Base-by-base conservation (phyloP, 352 stramenopile genomes). In the Elongisporangium anandrum region DNA sequence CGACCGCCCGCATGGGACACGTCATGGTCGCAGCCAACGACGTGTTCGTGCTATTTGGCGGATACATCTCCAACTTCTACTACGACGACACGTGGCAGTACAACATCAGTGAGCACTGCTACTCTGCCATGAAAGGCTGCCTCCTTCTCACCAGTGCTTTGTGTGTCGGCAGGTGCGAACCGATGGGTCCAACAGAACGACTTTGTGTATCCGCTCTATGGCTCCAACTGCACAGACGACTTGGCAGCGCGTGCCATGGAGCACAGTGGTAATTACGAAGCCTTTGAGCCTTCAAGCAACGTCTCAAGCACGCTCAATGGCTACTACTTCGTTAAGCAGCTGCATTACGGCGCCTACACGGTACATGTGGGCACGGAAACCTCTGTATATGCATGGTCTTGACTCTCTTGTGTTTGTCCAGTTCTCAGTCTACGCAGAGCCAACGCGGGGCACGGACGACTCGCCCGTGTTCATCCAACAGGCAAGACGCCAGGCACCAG, bases 21-120 rank as follows among this genome's bases (percentile, higher is more conserved):
- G 84, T 75, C 20, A 67, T 99, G 9, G 67, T 98, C 3, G 74
- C 79, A 8, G 75, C 75, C 1, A 71, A 71, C 3, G 71, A 95
- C 50, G 69, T 97, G 0, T 88, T 98, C n/a, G 57, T 98, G 9
- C 63, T 98, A 2, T 92, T 98, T 56, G 94, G 95, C 15, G 96
- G 96, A 0, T 98, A 97, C 69, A 69, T 90, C 45, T 85, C 92
- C 64, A 98, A 98, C 60, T 87, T 95, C 63, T 93, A 97, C 69
- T 98, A 95, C 65, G 84, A 97, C 49, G 96, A 98, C 65, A 97
- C 91, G 17, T 99, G 96, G 96, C 88, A 97, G 64, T 98, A 96
- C 76, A 98, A 98, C 71, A 94, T 94, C 41, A 94, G 85, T 71
- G 81, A 68, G 63, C 75, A 19, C 41, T 64, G 7, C 22, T 20